Evolutionary conservation across 257 asterid genomes (phyloP).

Genomic region (Solanum bukasovii): DNA sequence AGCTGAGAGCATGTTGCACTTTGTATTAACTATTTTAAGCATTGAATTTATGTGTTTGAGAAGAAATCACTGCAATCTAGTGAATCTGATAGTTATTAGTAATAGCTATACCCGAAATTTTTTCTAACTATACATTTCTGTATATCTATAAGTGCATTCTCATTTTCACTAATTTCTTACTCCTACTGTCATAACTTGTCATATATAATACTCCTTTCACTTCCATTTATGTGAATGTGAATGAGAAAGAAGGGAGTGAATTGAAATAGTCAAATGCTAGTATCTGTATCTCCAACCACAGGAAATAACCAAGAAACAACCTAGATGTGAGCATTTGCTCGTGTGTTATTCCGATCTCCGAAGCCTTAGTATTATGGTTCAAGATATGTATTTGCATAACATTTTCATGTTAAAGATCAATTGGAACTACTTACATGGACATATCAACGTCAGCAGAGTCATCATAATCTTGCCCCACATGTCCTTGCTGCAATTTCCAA

Average conservation of each 20-base stretch:
- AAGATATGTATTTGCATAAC: neutral
- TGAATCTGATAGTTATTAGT: neutral
- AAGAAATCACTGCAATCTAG: neutral
- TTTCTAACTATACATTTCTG: neutral
- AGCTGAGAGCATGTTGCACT: neutral
- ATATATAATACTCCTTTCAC: neutral
- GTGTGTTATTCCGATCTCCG: neutral
- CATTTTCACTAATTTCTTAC: neutral
- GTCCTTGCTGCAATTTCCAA: constrained; percentile 93
- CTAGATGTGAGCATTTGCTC: neutral
- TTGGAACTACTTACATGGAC: constrained; percentile 42
- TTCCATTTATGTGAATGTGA: neutral
- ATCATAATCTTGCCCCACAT: constrained; percentile 51
- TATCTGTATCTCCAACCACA: neutral
- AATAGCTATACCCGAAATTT: neutral
- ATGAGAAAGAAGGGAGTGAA: neutral
- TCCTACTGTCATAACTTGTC: neutral
- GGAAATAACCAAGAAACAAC: neutral
- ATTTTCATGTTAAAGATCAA: neutral
- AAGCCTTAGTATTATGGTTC: neutral
- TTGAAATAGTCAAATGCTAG: neutral
- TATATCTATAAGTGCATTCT: neutral
- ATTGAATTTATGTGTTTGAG: neutral
- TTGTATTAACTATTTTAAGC: neutral
- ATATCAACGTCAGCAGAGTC: constrained; percentile 65